Conservation (phyloP, 768 basidiomycete genomes). For the Serendipita sp. region DNA sequence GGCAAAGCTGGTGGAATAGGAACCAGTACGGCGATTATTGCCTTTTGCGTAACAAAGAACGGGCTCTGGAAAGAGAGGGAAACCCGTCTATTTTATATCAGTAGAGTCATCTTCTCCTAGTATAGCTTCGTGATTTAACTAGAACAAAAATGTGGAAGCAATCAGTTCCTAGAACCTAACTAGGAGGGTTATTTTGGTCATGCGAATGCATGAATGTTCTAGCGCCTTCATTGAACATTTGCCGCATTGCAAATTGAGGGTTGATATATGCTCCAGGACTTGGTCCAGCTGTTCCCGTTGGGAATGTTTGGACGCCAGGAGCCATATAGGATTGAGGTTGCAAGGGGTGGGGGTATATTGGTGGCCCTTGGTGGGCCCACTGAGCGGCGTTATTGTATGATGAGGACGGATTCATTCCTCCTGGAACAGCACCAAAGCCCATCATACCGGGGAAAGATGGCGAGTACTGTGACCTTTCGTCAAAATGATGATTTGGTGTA, state of each 20-base stretch:
- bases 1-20: slow-evolving; percentile 42
- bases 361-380: not conserved
- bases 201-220: not conserved
- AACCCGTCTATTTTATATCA: not conserved
- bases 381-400: not conserved
- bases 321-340: not conserved
- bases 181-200: not conserved
- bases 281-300: not conserved
- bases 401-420: not conserved
- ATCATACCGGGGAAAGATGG: not conserved
- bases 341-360: not conserved
- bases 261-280: not conserved
- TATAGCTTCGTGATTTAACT: not conserved
- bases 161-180: not conserved
- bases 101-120: not conserved
- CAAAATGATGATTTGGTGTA: not conserved
- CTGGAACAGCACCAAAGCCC: not conserved
- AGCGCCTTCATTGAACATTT: not conserved
- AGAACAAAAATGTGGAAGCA: too few species aligned
- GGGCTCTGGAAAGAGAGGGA: slow-evolving; percentile 11
- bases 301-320: not conserved
- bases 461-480: not conserved
- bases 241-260: slow-evolving; percentile 1
- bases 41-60: slow-evolving; percentile 43
- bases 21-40: slow-evolving; percentile 88